Evolutionary conservation across 1,284 basidiomycete species (phyloP).

Genomic region (Leucoagaricus sp.): DNA sequence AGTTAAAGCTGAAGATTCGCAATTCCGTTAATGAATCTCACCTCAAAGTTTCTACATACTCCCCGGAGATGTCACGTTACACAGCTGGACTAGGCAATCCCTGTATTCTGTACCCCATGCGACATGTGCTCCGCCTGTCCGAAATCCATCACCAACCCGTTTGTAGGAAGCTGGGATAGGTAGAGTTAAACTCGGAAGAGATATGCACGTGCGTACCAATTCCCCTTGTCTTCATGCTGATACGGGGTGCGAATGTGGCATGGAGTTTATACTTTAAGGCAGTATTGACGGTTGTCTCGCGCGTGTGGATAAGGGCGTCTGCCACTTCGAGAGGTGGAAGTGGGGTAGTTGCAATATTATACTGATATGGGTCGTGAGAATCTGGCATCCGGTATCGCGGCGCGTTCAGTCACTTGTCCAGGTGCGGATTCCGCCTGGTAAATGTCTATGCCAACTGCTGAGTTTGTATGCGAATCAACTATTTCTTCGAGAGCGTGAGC

Average conservation of each 20-base stretch:
- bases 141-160: constrained; percentile 63
- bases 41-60: constrained; percentile 64
- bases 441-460: constrained; percentile 55
- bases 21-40: constrained; percentile 64
- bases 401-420: too few species aligned
- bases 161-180: constrained; percentile 63
- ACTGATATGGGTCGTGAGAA: constrained; percentile 25
- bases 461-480: constrained; percentile 41
- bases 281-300: constrained; percentile 67
- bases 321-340: constrained; percentile 64
- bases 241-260: constrained; percentile 65
- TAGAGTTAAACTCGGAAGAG: constrained; percentile 61
- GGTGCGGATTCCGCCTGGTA: constrained; percentile 67
- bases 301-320: constrained; percentile 66
- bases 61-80: constrained; percentile 45
- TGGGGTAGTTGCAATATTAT: constrained; percentile 68
- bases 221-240: constrained; percentile 49
- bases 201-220: constrained; percentile 63
- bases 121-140: constrained; percentile 71
- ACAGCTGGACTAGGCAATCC: constrained; percentile 63
- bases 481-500: constrained; percentile 53
- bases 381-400: not conserved
- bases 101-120: constrained; percentile 71
- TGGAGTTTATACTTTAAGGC: constrained; percentile 61
- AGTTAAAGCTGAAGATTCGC: constrained; percentile 45